phyloP scores from a whole-genome alignment of 306 rosid species.

The Quercus ilex region DNA sequence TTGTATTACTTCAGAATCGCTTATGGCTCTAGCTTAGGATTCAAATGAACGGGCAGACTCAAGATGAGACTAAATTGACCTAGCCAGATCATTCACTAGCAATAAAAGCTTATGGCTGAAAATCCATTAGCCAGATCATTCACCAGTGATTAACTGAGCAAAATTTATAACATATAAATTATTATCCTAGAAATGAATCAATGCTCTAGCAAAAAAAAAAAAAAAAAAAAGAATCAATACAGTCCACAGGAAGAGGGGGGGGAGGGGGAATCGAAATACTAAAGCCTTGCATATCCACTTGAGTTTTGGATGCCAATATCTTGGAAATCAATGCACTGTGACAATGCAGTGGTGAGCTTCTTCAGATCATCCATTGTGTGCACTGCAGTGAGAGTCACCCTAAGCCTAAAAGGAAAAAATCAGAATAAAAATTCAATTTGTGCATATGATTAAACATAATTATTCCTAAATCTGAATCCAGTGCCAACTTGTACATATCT shows the following conservation, averaged over 20 bases:
- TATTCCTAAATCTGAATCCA: background rate
- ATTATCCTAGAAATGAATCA: background rate
- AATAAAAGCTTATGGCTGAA: background rate
- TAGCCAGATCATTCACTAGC: background rate
- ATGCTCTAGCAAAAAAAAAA: no score
- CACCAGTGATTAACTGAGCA: background rate
- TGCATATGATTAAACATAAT: background rate
- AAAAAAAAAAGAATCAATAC: background rate
- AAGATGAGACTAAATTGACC: no score
- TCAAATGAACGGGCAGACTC: no score
- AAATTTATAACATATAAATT: background rate
- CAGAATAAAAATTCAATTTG: background rate
- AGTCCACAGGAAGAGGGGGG: background rate
- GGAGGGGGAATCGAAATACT: slow-evolving; percentile 15
- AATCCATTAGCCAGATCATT: background rate
- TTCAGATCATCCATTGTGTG: slow-evolving; percentile 76
- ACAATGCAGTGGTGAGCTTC: slow-evolving; percentile 64
- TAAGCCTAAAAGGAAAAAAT: slow-evolving; percentile 45
- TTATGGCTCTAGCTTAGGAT: background rate
- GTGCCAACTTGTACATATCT: background rate
- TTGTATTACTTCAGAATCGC: background rate
- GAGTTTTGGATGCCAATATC: slow-evolving; percentile 48
- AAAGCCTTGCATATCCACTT: slow-evolving; percentile 56
- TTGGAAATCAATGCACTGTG: slow-evolving; percentile 56
- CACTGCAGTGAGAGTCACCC: slow-evolving; percentile 73